Evolutionary conservation across 2,329 filamentous ascomycete genomes (phyloP), one percentile per base, ranked within the genome.

Genomic region (Cercospora sesami): DNA sequence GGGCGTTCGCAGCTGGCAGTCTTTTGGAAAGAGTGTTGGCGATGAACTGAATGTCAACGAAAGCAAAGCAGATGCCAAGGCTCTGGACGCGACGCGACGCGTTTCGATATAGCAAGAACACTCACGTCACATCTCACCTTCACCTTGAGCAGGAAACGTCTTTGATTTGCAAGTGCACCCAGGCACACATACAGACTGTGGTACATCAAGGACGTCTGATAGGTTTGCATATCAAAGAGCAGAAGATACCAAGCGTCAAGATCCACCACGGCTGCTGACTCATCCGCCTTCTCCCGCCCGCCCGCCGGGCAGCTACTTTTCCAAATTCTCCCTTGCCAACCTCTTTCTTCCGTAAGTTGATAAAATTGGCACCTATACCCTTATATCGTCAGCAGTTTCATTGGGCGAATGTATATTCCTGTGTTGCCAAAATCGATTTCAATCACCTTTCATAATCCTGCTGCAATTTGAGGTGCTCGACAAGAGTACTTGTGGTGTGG

Each of bases 321-420:
- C 45, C 45, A 51, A 51, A 51, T 51, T 51, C 45, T 51, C 18
- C 45, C 45, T 51, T 26, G 45, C 45, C 7, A 51, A 12, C 21
- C 45, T 51, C 45, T 51, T 51, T 51, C 45, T 51, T 51, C 45
- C 45, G 12, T 8, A 51, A 51, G 45, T 51, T 51, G 45, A 51
- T 51, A 51, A 51, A 51, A 51, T 48, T 51, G 45, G 45, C 45
- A 51, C 45, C 45, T 51, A 51, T 51, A 51, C 45, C 45, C 45
- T 51, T 51, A 51, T 51, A 51, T 23, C 45, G 21, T n/a, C 45
- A 51, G 45, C 45, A 51, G 10, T 51, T 16, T 23, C 21, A 21
- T 51, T 51, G 45, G 45, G 45, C 21, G 45, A 51, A 23, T 51
- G 45, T 51, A 51, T 51, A 51, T 51, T 51, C 45, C 45, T 51